A percentile compares a stretch with the other conserved stretches of the same genome.
phyloP scores from a whole-genome alignment of 768 basidiomycete genomes.

The Podaxis sp. region DNA sequence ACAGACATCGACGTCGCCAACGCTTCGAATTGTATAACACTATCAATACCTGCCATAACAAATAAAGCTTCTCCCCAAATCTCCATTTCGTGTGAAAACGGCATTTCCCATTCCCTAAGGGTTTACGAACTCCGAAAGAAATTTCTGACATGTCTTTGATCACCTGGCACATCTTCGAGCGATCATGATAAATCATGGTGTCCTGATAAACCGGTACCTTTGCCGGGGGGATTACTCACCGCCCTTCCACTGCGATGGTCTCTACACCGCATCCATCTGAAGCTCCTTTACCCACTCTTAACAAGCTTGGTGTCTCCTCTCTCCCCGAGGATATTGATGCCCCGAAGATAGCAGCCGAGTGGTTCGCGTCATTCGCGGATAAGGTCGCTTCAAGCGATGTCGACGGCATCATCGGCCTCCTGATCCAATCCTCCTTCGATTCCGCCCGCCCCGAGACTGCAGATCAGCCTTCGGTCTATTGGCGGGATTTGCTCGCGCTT shows the following conservation, averaged over 20 bases:
- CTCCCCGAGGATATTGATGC: conserved; percentile 34
- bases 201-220: neutral
- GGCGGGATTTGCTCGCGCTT: conserved; percentile 52
- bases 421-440: conserved; percentile 30
- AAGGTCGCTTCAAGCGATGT: neutral
- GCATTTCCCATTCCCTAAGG: conserved; percentile 10
- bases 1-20: too few relatives aligned
- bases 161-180: neutral
- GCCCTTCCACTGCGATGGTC: neutral
- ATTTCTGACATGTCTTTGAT: neutral
- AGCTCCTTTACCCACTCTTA: conserved; percentile 28
- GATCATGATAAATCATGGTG: neutral
- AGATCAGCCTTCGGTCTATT: conserved; percentile 29
- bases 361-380: conserved; percentile 27
- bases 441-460: conserved; percentile 22
- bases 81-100: conserved; percentile 10
- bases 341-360: conserved; percentile 24
- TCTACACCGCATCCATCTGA: conserved; percentile 22
- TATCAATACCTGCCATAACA: neutral
- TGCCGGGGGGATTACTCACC: neutral
- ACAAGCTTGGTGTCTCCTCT: conserved; percentile 28
- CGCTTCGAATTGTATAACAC: neutral
- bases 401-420: conserved; percentile 30
- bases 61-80: neutral
- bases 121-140: neutral